These are phyloP conservation scores for Phyllosticta citriasiana DNA, from an alignment of 2,329 filamentous ascomycete species.

Conservation along the genomic window DNA sequence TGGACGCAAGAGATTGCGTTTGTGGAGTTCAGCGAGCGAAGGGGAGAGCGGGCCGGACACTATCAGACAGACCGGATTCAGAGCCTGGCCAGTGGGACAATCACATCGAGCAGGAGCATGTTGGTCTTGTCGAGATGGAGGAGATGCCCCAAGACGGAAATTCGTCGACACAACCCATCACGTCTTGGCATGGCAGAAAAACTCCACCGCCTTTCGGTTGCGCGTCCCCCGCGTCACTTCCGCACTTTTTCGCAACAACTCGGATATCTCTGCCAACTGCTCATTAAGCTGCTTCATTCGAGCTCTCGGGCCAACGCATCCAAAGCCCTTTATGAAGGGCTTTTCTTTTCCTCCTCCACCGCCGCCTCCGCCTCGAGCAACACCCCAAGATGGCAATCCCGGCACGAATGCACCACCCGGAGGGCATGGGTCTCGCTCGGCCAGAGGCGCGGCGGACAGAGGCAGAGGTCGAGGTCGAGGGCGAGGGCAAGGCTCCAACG, in stretches of 20 bases:
- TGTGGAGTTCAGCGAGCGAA: not conserved
- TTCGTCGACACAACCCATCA: not conserved
- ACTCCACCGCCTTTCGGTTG: constrained; percentile 5
- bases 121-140: not conserved
- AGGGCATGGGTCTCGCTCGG: not conserved
- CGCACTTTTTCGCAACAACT: not conserved
- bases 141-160: not conserved
- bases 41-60: not conserved
- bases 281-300: not conserved
- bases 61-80: not conserved
- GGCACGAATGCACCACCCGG: constrained; percentile 19
- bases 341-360: constrained; percentile 42
- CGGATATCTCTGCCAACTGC: not conserved
- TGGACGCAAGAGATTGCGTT: not conserved
- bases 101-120: not conserved
- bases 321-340: not conserved
- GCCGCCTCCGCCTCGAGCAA: constrained; percentile 29
- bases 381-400: constrained; percentile 18
- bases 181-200: not conserved
- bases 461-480: constrained; percentile 23
- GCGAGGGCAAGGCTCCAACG: constrained; percentile 12
- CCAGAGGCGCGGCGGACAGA: constrained; percentile 8
- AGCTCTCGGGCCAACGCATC: not conserved
- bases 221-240: not conserved
- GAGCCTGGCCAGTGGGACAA: not conserved